Evolutionary conservation across 2,329 filamentous ascomycete genomes (phyloP).

Genomic region (Botrytis fragariae): DNA sequence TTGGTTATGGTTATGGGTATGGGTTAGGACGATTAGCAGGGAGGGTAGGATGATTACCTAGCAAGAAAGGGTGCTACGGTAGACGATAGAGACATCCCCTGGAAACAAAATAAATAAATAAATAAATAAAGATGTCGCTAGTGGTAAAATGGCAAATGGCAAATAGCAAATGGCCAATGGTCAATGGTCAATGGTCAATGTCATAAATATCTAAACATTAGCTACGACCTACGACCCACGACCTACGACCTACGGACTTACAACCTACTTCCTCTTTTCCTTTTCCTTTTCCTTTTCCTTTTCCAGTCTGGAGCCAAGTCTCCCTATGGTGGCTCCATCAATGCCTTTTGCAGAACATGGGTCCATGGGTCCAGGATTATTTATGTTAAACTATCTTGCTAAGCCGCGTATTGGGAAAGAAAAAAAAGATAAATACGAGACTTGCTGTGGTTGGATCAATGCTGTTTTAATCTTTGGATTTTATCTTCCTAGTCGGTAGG

Average conservation of each 20-base stretch:
- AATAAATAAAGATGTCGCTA: too few relatives aligned
- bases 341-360: background rate
- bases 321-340: background rate
- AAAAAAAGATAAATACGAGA: constrained; percentile 5
- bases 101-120: background rate
- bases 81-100: constrained; percentile 5
- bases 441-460: background rate
- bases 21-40: background rate
- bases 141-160: too few relatives aligned
- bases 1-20: background rate
- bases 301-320: background rate
- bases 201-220: background rate
- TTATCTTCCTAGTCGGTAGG: background rate
- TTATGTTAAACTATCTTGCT: background rate
- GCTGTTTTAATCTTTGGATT: background rate
- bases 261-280: too few relatives aligned
- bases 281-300: too few relatives aligned
- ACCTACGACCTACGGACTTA: too few relatives aligned
- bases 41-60: background rate
- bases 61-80: background rate
- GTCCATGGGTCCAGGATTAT: background rate
- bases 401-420: constrained; percentile 1
- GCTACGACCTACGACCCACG: too few relatives aligned
- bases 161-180: background rate
- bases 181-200: background rate